These are phyloP conservation scores for Acorus calamus DNA, from an alignment of 106 monocot genomes.

Conservation along the genomic window DNA sequence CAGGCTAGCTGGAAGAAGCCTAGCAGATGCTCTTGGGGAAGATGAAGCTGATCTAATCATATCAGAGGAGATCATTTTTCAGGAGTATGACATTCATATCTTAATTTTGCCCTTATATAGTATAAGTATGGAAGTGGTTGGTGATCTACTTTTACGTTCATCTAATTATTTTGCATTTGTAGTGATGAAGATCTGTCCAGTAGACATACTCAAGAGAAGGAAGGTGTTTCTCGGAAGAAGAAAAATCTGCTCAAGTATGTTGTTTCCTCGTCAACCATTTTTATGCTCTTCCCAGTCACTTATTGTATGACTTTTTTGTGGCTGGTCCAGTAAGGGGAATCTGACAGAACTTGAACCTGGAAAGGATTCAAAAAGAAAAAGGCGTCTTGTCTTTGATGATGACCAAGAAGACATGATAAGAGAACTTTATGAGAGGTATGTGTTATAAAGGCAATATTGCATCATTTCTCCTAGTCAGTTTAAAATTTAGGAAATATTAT, in stretches of 20 bases:
- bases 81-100: background rate
- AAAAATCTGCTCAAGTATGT: no score
- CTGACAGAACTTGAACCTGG: constrained; percentile 10
- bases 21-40: constrained; percentile 95
- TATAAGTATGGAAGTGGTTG: no score
- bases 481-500: background rate
- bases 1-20: constrained; percentile 26
- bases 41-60: constrained; percentile 70
- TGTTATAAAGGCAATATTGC: background rate
- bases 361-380: constrained; percentile 22
- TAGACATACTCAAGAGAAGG: no score
- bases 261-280: no score
- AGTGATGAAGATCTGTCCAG: no score
- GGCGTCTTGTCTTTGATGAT: constrained; percentile 23
- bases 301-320: constrained; percentile 1
- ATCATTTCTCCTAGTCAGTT: background rate
- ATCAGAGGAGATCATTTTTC: constrained; percentile 15
- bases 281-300: background rate
- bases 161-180: no score
- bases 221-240: no score
- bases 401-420: constrained; percentile 40
- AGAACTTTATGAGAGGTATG: constrained; percentile 60
- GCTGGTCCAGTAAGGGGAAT: constrained; percentile 18
- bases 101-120: no score
- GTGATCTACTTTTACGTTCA: no score